Conservation (phyloP, 2,329 filamentous ascomycete genomes). For the Cryoendolithus antarcticus region DNA sequence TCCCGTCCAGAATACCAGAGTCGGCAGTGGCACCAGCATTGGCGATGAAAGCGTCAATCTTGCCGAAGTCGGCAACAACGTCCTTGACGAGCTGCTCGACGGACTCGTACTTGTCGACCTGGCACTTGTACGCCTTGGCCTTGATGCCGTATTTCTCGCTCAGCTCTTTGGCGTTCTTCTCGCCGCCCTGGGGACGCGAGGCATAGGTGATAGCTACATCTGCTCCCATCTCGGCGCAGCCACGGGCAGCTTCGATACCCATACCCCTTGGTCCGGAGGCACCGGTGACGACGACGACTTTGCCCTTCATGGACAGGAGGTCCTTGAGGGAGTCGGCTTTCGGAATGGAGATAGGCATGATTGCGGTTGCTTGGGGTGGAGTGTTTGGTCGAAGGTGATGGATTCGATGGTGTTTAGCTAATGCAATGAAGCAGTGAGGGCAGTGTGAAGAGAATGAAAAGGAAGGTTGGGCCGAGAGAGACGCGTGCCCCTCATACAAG, state of each 20-base stretch:
- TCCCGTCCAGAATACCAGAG: slow-evolving; percentile 55
- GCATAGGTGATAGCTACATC: slow-evolving; percentile 56
- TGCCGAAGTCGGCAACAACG: slow-evolving; percentile 57
- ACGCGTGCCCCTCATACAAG: too few relatives aligned
- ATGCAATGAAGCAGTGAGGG: neutral
- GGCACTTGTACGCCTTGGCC: slow-evolving; percentile 55
- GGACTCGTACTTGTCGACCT: slow-evolving; percentile 45
- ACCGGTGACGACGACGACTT: slow-evolving; percentile 40
- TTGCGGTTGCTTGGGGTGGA: neutral
- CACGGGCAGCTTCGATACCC: slow-evolving; percentile 54
- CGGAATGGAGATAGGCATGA: slow-evolving; percentile 17
- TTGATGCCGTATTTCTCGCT: slow-evolving; percentile 49
- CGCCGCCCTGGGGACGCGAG: slow-evolving; percentile 47
- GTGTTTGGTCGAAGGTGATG: slow-evolving; percentile 2
- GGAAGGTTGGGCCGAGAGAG: neutral
- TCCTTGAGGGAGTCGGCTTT: slow-evolving; percentile 46
- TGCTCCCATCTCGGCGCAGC: slow-evolving; percentile 52
- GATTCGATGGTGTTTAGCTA: neutral
- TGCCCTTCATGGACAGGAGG: slow-evolving; percentile 41
- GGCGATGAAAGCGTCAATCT: slow-evolving; percentile 55
- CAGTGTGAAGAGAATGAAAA: neutral
- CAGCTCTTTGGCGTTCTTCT: slow-evolving; percentile 55
- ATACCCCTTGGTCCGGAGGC: slow-evolving; percentile 53
- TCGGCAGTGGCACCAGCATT: slow-evolving; percentile 61
- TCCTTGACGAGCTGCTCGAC: slow-evolving; percentile 46